Evolutionary conservation across 257 asterid genomes (phyloP).

Genomic region (Cruciata laevipes): DNA sequence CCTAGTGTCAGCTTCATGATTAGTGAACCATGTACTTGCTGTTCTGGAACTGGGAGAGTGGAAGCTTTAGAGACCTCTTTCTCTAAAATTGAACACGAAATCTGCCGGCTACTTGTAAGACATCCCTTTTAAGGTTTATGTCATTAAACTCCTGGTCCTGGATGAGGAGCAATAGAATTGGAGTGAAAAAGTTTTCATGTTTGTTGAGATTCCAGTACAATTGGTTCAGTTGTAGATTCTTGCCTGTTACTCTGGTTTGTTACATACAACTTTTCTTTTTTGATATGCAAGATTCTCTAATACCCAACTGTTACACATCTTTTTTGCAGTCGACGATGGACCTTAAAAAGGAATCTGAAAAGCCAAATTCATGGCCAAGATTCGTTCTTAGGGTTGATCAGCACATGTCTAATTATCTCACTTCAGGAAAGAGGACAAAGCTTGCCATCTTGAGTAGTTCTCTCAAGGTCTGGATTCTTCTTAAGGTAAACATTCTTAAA

Average conservation of each 20-base stretch:
- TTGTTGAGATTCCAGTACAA: not conserved
- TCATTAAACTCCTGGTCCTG: not conserved
- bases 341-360: constrained; percentile 62
- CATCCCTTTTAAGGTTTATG: not conserved
- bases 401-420: constrained; percentile 84
- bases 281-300: not conserved
- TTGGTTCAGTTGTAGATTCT: not conserved
- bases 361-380: constrained; percentile 85
- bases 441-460: constrained; percentile 87
- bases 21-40: constrained; percentile 90
- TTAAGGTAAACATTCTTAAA: constrained; percentile 48
- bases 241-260: not conserved
- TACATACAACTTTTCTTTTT: not conserved
- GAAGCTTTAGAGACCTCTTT: constrained; percentile 89
- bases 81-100: constrained; percentile 90
- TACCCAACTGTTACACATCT: not conserved
- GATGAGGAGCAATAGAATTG: not conserved
- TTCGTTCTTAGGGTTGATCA: constrained; percentile 82
- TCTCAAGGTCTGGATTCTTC: constrained; percentile 95
- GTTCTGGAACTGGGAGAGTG: constrained; percentile 94
- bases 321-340: constrained; percentile 61
- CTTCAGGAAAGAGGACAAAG: constrained; percentile 86
- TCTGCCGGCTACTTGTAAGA: constrained; percentile 54
- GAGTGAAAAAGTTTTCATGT: not conserved
- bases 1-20: constrained; percentile 96